Base-by-base conservation (phyloP, 2,329 filamentous ascomycete species). In the Fusarium musae region DNA sequence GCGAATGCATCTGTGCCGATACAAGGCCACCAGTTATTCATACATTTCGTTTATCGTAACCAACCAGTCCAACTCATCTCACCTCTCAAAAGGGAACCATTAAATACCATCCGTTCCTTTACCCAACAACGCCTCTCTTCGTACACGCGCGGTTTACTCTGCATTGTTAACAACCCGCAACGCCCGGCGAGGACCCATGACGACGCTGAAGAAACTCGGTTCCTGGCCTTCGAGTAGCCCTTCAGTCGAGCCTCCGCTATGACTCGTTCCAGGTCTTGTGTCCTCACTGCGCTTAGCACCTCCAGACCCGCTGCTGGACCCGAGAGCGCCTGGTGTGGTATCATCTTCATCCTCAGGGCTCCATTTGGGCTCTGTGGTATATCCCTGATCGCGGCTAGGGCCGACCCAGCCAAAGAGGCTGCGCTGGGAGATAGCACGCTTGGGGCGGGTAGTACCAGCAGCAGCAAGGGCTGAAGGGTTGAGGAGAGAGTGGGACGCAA, bases 151-250 rank as follows among this genome's bases (percentile, higher is more conserved):
- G 15, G n/a, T 37, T 36, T 71, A 78, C 56, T 85, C 84, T 56
- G 79, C 79, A 19, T 80, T 82, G 54, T 93, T 93, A 28, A 93
- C 90, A 40, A 93, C 91, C 77, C 91, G 85, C 82, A 93, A 82
- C 76, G 91, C 93, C 77, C 92, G 84, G 77, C 91, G 85, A 28
- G 92, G 92, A 69, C 91, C 91, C 81, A 93, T 80, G 76, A 93
- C 82, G 34, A 93, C 90, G 56, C 87, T 92, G 80, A 93, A 90
- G 82, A 93, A 94, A 65, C 87, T 92, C 67, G 92, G 92, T 79
- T 93, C 91, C 68, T 89, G 86, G 1, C 88, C 89, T 7, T 84
- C 85, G 21, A 92, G 77, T 70, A 93, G 77, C 3, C 77, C 77
- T 52, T 78, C 77, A 1, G 76, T 76, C 75, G 92, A 89, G 63